A percentile compares a stretch with the other conserved stretches of the same genome.
Evolutionary conservation across 176 grass and related monocot genomes (phyloP).

Genomic region (barley (Hordeum vulgare)): DNA sequence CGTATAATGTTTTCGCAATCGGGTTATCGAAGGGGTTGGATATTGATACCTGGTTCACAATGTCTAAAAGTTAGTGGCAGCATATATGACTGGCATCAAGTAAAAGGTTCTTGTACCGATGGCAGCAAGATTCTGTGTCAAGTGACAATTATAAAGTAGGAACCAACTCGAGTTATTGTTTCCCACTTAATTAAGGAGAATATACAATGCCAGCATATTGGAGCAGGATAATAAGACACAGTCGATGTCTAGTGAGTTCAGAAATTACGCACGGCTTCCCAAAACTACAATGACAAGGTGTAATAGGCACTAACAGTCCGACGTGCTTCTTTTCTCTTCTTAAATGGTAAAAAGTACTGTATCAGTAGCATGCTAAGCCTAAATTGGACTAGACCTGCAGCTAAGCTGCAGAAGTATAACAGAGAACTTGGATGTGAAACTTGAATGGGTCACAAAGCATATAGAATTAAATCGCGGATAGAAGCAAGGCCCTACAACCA

Average conservation of each 20-base stretch:
- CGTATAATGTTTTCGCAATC: conserved; percentile 56
- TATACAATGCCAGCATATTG: neutral
- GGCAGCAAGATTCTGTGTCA: neutral
- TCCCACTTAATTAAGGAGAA: neutral
- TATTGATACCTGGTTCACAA: conserved; percentile 49
- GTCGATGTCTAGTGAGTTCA: neutral
- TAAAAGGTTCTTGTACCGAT: neutral
- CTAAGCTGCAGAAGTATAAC: neutral
- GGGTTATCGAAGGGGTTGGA: conserved; percentile 66
- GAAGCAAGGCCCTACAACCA: neutral
- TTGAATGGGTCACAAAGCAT: neutral
- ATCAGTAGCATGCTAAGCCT: neutral
- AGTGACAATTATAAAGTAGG: neutral
- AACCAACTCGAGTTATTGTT: neutral
- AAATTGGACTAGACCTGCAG: neutral
- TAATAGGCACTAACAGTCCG: neutral
- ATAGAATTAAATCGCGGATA: neutral
- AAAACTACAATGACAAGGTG: neutral
- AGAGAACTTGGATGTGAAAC: neutral
- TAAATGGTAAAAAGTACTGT: neutral
- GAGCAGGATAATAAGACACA: neutral
- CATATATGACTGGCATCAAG: conserved; percentile 4
- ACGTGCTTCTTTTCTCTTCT: neutral
- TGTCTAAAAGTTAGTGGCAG: neutral
- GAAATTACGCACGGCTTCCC: neutral